phyloP scores from a whole-genome alignment of 2,329 filamentous ascomycete species.

The Raffaelea arxii region DNA sequence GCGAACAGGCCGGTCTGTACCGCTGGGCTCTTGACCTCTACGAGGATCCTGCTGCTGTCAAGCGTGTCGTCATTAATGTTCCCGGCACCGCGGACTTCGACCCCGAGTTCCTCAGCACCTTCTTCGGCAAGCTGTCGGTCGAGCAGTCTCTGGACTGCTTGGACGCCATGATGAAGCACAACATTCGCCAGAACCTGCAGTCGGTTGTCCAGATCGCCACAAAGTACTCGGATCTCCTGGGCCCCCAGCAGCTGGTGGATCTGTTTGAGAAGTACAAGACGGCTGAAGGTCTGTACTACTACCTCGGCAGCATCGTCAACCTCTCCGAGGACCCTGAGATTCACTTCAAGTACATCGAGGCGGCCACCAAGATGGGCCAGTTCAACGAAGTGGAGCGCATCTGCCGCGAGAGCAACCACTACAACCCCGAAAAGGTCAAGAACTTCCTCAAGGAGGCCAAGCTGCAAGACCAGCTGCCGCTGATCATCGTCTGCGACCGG shows the following conservation, averaged over 20 bases:
- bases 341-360: conserved; percentile 98
- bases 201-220: conserved; percentile 92
- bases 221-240: conserved; percentile 94
- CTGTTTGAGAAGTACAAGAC: conserved; percentile 97
- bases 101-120: conserved; percentile 82
- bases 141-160: conserved; percentile 91
- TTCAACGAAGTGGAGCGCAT: conserved; percentile 95
- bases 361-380: conserved; percentile 86
- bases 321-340: conserved; percentile 91
- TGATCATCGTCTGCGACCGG: conserved; percentile 98
- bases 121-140: conserved; percentile 89
- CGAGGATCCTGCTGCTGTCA: conserved; percentile 80
- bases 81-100: conserved; percentile 75
- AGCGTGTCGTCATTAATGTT: conserved; percentile 80
- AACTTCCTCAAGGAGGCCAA: conserved; percentile 98
- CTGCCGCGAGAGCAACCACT: conserved; percentile 83
- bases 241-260: conserved; percentile 78
- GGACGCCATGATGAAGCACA: conserved; percentile 91
- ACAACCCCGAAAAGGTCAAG: conserved; percentile 93
- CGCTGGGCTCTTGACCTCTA: conserved; percentile 91
- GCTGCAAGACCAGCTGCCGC: conserved; percentile 80
- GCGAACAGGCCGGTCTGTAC: conserved; percentile 81
- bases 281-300: conserved; percentile 94
- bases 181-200: conserved; percentile 95
- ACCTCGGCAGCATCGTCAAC: conserved; percentile 95